Conservation (phyloP, 2,329 filamentous ascomycete genomes). For the Penicillium fuscoglaucum region DNA sequence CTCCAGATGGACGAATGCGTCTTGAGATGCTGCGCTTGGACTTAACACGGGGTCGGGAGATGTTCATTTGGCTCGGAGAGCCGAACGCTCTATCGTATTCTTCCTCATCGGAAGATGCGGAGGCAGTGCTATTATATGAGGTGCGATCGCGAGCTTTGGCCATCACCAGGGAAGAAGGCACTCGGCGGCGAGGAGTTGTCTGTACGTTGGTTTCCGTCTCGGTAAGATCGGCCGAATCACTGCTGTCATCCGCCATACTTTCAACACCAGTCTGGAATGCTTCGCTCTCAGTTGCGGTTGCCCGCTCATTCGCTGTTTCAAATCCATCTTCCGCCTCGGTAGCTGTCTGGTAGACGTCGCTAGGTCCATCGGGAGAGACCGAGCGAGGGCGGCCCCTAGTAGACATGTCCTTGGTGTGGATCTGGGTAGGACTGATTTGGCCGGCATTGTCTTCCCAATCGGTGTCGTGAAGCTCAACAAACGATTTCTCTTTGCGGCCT, state of each 20-base stretch:
- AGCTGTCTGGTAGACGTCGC: constrained; percentile 76
- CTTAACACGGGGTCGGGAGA: constrained; percentile 70
- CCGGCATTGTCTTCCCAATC: constrained; percentile 86
- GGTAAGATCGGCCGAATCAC: constrained; percentile 69
- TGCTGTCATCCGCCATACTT: constrained; percentile 64
- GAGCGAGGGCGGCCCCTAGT: constrained; percentile 27
- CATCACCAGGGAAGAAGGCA: constrained; percentile 41
- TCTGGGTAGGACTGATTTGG: constrained; percentile 57
- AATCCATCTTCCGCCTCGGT: constrained; percentile 71
- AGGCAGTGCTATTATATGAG: constrained; percentile 84
- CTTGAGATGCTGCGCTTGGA: constrained; percentile 64
- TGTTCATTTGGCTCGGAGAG: constrained; percentile 65
- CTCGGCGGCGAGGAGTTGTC: constrained; percentile 42
- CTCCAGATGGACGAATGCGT: constrained; percentile 55
- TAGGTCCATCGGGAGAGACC: constrained; percentile 50
- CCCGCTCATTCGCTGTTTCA: constrained; percentile 75
- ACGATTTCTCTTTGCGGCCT: constrained; percentile 70
- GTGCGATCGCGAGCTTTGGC: constrained; percentile 57
- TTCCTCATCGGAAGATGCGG: constrained; percentile 77
- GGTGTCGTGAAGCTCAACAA: constrained; percentile 75
- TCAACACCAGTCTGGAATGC: constrained; percentile 94
- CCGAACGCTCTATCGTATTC: constrained; percentile 61
- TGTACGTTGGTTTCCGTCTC: constrained; percentile 70
- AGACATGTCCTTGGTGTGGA: constrained; percentile 33
- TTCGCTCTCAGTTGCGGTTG: constrained; percentile 77